Base-by-base conservation (phyloP, 2,329 filamentous ascomycete genomes). In the Phaeomoniella chlamydospora region DNA sequence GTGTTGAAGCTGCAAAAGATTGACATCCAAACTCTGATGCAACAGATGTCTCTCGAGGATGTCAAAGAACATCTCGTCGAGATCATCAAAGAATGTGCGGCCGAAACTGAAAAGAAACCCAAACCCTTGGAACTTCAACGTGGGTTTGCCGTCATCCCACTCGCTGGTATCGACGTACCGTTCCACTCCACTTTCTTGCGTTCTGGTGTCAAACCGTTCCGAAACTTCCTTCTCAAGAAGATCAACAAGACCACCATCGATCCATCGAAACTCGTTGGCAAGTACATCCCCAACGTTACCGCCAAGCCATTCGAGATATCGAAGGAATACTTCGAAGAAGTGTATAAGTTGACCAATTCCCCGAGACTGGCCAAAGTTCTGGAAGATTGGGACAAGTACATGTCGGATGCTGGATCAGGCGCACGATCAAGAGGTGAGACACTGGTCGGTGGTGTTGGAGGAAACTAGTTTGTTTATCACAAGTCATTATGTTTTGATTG, bases 241-340 rank as follows among this genome's bases (percentile, higher is more conserved):
- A 96, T 98, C 67, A 86, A 96, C 72, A 94, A 93, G 76, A 94
- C 87, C 15, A 92, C 83, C 37, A 96, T 98, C 58, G 90, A 98
- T 58, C 90, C 90, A 4, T 81, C 83, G 57, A 96, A 96, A 71
- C 66, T 98, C 52, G 73, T 98, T 47, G 90, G 90, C 52, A 98
- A 98, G 65, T 98, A 98, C 65, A 96, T 98, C 47, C 90, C 90
- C 49, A 98, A 98, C 62, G 92, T 98, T 47, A 98, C 90, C 38
- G 90, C 90, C 39, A 79, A 79, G 62, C 90, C 90, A 12, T 98
- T 98, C 57, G 85, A 86, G 58, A 69, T 98, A 46, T 93, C 86
- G 37, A 93, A 87, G 72, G 90, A 96, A 66, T 98, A 98, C 67
- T 98, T 98, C 62, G 88, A 98, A 71, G 90, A 96, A 54, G 92